phyloP scores from a whole-genome alignment of 495 filamentous ascomycete genomes.

The Astrothelium subdiscretum region DNA sequence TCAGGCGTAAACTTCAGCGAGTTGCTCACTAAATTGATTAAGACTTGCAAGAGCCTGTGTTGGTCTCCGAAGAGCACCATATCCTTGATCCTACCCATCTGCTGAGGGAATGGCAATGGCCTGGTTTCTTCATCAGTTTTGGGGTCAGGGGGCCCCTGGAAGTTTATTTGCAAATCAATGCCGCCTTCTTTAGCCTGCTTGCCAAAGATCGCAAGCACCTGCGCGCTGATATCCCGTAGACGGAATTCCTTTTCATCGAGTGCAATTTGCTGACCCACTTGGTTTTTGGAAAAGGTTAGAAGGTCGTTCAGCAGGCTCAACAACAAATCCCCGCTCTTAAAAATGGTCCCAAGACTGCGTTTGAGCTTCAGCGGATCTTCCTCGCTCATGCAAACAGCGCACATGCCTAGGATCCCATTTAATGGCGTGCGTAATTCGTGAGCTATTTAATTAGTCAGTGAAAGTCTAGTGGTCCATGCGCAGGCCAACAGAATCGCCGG shows the following conservation, averaged over 20 bases:
- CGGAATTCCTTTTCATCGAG: conserved; percentile 80
- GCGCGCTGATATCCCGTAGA: conserved; percentile 64
- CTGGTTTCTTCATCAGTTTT: conserved; percentile 23
- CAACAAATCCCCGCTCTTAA: conserved; percentile 80
- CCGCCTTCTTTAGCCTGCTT: conserved; percentile 72
- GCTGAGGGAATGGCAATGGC: conserved; percentile 30
- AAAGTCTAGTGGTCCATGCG: too few relatives aligned
- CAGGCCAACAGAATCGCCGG: too few relatives aligned
- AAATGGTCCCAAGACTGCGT: conserved; percentile 71
- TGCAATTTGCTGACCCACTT: conserved; percentile 67
- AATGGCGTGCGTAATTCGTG: conserved; percentile 88
- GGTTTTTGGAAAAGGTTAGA: conserved; percentile 86
- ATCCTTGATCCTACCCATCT: conserved; percentile 52
- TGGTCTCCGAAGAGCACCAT: conserved; percentile 82
- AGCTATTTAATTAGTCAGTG: too few relatives aligned
- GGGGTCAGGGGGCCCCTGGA: conserved; percentile 41
- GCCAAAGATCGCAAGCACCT: conserved; percentile 74
- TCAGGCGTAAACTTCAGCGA: conserved; percentile 84
- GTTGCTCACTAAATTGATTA: conserved; percentile 90
- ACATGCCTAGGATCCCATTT: conserved; percentile 91
- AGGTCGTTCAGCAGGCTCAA: conserved; percentile 83
- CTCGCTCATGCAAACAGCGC: conserved; percentile 81
- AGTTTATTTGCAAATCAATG: conserved; percentile 61
- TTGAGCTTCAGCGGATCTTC: conserved; percentile 65
- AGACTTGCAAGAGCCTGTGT: conserved; percentile 74